Base-by-base conservation (phyloP, 2,329 filamentous ascomycete genomes). In the Ophiostoma australiae region DNA sequence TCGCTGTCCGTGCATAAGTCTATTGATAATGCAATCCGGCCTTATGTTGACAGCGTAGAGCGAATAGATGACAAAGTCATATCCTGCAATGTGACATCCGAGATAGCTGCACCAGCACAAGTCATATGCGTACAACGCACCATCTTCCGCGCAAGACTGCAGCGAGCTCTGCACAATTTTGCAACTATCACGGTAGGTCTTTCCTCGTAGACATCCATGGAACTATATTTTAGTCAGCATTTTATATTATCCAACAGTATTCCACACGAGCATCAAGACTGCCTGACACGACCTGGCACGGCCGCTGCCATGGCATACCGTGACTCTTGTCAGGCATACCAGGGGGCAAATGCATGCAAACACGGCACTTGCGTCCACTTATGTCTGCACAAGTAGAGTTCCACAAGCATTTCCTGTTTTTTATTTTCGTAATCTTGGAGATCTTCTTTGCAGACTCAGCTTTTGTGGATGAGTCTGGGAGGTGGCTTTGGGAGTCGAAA, bases 341-440 rank as follows among this genome's bases (percentile, higher is more conserved):
- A 58, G 8, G 23, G 52, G 52, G 52, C 52, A 58, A 58, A 58
- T 58, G 52, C 23, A 15, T 58, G 52, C 52, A 58, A 58, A 27
- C 7, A 58, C 52, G 52, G 52, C n/a, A 58, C 17, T 27, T 23
- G 23, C 23, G n/a, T 27, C 52, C 52, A 58, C 52, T 58, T n/a
- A 58, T 5, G 52, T 10, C 52, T 13, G n/a, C 27, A 58, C 52
- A 58, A 58, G 52, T 58, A 58, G 23, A 58, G 52, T 58, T 17
- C 23, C 52, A 58, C 52, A 27, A 58, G 52, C n/a, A 23, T 58
- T 58, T 27, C 52, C n/a, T 58, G 52, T 58, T 58, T 58, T 58
- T 58, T 13, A 27, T 58, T 58, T 58, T 31, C 52, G 52, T 58
- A 58, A 31, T 15, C n/a, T 10, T 27, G 23, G 23, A 8, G 23